A percentile compares a stretch with the other conserved stretches of the same genome.
Evolutionary conservation across 805 yeast genomes (phyloP).

Genomic region (Spathaspora gorwiae): DNA sequence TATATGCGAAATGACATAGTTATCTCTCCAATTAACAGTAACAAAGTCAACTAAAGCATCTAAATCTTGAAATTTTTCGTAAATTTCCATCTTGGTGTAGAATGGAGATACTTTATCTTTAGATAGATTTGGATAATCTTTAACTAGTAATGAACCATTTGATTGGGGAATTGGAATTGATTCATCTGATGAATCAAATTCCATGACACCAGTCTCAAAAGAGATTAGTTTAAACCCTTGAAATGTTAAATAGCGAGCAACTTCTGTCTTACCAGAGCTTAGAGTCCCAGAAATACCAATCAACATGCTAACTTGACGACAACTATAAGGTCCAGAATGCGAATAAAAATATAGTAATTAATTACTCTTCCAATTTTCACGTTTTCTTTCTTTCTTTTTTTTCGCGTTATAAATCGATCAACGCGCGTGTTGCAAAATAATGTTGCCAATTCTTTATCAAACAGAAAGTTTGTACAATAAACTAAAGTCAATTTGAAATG

Average conservation of each 20-base stretch:
- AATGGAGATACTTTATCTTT: slow-evolving; percentile 1
- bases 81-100: slow-evolving; percentile 11
- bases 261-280: slow-evolving; percentile 63
- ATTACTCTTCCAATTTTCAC: no score
- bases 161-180: not conserved
- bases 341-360: no score
- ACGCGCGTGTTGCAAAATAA: no score
- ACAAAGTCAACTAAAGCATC: slow-evolving; percentile 53
- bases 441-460: no score
- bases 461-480: no score
- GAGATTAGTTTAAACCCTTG: slow-evolving; percentile 47
- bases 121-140: not conserved
- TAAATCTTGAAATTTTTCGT: slow-evolving; percentile 30
- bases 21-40: slow-evolving; percentile 60
- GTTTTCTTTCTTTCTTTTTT: no score
- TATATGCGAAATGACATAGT: slow-evolving; percentile 57
- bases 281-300: slow-evolving; percentile 71
- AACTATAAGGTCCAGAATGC: no score
- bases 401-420: no score
- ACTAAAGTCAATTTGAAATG: no score
- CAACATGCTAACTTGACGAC: slow-evolving; percentile 42
- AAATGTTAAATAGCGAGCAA: slow-evolving; percentile 50
- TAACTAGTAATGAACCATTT: not conserved
- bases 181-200: slow-evolving; percentile 1
- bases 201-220: not conserved